Evolutionary conservation across 2,329 filamentous ascomycete species (phyloP).

Genomic region (Paecilomyces formosus): DNA sequence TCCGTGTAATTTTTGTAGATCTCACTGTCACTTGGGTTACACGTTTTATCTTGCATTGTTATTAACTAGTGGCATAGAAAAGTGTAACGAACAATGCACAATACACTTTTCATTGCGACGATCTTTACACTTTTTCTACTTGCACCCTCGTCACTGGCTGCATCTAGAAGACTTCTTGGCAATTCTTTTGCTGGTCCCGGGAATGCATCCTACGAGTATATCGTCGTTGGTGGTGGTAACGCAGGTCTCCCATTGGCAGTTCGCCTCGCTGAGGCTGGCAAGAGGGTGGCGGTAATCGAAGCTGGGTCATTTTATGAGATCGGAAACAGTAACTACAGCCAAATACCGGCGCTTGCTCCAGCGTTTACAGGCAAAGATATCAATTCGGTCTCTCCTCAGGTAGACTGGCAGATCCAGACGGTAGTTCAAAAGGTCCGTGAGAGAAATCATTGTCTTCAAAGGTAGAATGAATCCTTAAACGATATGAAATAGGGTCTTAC

Average conservation of each 20-base stretch:
- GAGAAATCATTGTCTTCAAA: not conserved
- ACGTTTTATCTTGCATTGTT: too few species aligned
- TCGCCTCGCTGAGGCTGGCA: not conserved
- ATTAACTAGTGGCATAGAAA: too few species aligned
- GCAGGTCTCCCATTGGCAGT: not conserved
- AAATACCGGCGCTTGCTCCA: not conserved
- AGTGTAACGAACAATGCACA: too few species aligned
- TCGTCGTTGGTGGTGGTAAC: not conserved
- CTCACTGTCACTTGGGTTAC: too few species aligned
- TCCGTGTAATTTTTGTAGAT: too few species aligned
- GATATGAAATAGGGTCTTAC: not conserved
- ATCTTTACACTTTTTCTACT: too few species aligned
- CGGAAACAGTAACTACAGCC: not conserved
- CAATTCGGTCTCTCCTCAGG: not conserved
- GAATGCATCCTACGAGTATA: not conserved
- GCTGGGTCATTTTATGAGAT: not conserved
- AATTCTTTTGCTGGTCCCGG: not conserved
- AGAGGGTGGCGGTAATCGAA: not conserved
- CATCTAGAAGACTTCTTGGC: not conserved
- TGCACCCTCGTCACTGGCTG: too few species aligned
- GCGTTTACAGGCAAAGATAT: not conserved
- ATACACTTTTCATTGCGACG: too few species aligned
- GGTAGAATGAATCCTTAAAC: too few species aligned
- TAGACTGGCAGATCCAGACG: not conserved
- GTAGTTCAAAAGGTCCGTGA: not conserved